Evolutionary conservation across 2,329 filamentous ascomycete genomes (phyloP).

Genomic region (Alternaria triticimaculans): DNA sequence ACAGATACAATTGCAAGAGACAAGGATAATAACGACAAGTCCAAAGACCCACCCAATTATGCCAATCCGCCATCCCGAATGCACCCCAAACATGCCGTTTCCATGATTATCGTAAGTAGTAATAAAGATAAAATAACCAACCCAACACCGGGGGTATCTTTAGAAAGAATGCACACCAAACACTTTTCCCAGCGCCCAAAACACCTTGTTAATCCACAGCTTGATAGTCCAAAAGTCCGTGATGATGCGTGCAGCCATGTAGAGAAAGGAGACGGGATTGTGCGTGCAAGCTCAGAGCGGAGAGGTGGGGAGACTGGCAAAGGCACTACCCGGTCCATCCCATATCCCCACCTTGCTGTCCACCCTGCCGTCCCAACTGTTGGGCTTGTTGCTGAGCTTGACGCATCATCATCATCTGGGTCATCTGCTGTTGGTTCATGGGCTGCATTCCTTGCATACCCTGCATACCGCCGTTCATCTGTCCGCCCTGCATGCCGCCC

Average conservation of each 20-base stretch:
- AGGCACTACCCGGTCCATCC: constrained; percentile 29
- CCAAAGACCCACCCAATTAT: not conserved
- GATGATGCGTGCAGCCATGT: no score
- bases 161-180: no score
- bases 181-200: no score
- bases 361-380: constrained; percentile 29
- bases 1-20: not conserved
- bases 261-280: no score
- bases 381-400: constrained; percentile 38
- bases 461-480: constrained; percentile 25
- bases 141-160: no score
- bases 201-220: no score
- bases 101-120: no score
- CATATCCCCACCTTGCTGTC: constrained; percentile 33
- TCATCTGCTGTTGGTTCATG: constrained; percentile 40
- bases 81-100: not conserved
- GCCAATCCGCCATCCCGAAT: not conserved
- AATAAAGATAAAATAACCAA: no score
- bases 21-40: not conserved
- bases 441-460: constrained; percentile 33
- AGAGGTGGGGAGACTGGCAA: not conserved
- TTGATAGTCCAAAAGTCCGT: no score
- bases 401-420: constrained; percentile 46
- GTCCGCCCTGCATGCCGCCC: constrained; percentile 23
- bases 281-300: no score